Evolutionary conservation across 495 filamentous ascomycete genomes (phyloP), one percentile per base, ranked within the genome.

Genomic region (Trichoderma asperelloides): DNA sequence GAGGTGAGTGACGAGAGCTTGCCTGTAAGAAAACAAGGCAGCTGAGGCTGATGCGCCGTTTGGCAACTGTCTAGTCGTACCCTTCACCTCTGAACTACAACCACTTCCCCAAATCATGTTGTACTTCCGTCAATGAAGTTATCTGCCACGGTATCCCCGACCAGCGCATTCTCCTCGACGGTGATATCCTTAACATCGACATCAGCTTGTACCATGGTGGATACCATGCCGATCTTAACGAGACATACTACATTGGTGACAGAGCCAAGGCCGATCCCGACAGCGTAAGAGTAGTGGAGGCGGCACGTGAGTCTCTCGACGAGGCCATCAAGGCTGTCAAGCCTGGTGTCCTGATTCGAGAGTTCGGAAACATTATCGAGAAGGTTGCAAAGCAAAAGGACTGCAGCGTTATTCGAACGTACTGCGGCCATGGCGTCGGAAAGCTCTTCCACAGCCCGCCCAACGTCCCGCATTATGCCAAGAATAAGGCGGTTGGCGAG

Each of bases 101-200:
- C 81, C 82, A 92, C 75, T 99, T 97, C 81, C 95, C 95, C 66
- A 99, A 99, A 81, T 99, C 95, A 1, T 88, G 97, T 60, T 99
- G 95, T 78, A 98, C 93, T 1, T 97, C 93, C 2, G 74, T 90
- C 68, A 99, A 99, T 80, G 95, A 99, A 78, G 89, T 96, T 67
- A 98, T 99, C 73, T 96, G 92, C 78, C 92, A 96, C 81, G 92
- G 92, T 65, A 96, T 96, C 66, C 92, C 92, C 21, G 92, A 96
- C 68, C 84, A 91, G 70, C 84, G 92, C 27, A 81, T 89, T 11
- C 79, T 96, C 9, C 77, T 90, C 62, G 91, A 96, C 68, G 92
- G 92, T 63, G 92, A 96, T 69, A 96, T 96, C 62, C 74, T 96
- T 75, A 96, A 96, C 77, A 88, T 96, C 64, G 92, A 96, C 71